Conservation (phyloP, 306 rosid species). For the Rosa chinensis region DNA sequence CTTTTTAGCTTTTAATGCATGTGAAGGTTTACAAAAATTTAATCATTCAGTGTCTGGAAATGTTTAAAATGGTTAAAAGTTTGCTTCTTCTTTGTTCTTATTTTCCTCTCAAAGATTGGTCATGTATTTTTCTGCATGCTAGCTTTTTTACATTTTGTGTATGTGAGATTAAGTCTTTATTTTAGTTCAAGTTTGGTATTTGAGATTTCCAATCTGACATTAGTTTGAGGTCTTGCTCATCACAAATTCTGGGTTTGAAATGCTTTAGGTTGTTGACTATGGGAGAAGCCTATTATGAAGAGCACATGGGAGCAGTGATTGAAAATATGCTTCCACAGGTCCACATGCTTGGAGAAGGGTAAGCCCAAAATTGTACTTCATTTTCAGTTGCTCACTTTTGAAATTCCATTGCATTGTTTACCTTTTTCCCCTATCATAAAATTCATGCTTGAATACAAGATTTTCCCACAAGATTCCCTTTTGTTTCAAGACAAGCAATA, state of each 20-base stretch:
- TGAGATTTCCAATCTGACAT: conserved; percentile 17
- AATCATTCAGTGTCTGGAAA: conserved; percentile 1
- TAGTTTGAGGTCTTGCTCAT: conserved; percentile 19
- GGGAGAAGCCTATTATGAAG: conserved; percentile 69
- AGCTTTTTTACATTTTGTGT: background rate
- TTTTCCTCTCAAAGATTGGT: background rate
- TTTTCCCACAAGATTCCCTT: background rate
- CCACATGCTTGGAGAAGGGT: conserved; percentile 85
- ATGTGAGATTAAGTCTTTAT: conserved; percentile 13
- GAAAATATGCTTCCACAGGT: conserved; percentile 49
- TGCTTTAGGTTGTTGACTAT: conserved; percentile 66
- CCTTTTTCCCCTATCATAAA: background rate
- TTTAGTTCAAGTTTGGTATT: conserved; percentile 6
- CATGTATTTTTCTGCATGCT: conserved; percentile 6
- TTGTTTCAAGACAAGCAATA: background rate
- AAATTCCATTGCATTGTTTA: background rate
- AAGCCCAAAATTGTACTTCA: conserved; percentile 15
- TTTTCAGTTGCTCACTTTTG: background rate
- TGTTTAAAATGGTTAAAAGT: background rate
- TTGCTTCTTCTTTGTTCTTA: background rate
- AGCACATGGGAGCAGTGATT: conserved; percentile 45
- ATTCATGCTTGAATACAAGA: background rate
- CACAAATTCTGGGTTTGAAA: conserved; percentile 27
- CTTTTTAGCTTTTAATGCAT: background rate
- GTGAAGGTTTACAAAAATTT: conserved; percentile 4